phyloP scores from a whole-genome alignment of 2,329 filamentous ascomycete genomes.

The Sporothrix dimorphospora region DNA sequence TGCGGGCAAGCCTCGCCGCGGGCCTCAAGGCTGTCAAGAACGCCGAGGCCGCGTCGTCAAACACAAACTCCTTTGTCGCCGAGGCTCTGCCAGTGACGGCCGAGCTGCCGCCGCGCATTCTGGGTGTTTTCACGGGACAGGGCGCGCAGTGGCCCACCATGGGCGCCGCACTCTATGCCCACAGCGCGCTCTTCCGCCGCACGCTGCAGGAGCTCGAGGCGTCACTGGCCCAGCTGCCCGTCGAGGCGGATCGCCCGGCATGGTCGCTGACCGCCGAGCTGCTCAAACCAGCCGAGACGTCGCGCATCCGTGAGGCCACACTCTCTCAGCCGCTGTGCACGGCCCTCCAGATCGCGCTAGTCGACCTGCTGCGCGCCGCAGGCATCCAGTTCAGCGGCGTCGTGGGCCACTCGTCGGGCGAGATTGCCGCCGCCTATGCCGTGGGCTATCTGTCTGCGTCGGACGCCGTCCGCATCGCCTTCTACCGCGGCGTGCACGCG shows the following conservation, averaged over 20 bases:
- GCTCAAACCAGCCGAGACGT: slow-evolving; percentile 23
- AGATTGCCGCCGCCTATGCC: slow-evolving; percentile 51
- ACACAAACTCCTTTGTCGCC: slow-evolving; percentile 20
- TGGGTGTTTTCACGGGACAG: slow-evolving; percentile 32
- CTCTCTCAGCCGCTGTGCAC: slow-evolving; percentile 58
- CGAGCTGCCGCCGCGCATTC: slow-evolving; percentile 25
- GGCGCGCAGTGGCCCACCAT: slow-evolving; percentile 36
- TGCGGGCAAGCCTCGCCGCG: slow-evolving; percentile 37
- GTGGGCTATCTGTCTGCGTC: slow-evolving; percentile 41
- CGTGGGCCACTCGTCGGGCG: slow-evolving; percentile 49
- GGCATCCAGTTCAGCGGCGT: slow-evolving; percentile 40
- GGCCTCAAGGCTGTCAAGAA: slow-evolving; percentile 32
- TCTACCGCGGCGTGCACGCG: slow-evolving; percentile 46
- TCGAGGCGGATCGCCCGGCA: slow-evolving; percentile 21
- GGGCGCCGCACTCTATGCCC: slow-evolving; percentile 40
- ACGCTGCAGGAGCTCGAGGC: slow-evolving; percentile 27
- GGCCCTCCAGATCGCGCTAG: slow-evolving; percentile 54
- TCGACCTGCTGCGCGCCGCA: slow-evolving; percentile 38
- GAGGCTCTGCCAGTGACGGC: slow-evolving; percentile 20
- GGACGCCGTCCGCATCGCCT: slow-evolving; percentile 47
- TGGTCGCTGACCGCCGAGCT: slow-evolving; percentile 33
- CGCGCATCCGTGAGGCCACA: slow-evolving; percentile 39
- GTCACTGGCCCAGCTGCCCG: slow-evolving; percentile 25
- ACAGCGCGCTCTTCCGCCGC: slow-evolving; percentile 21
- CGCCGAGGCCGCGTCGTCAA: neutral